Evolutionary conservation across 768 basidiomycete genomes (phyloP).

Genomic region (button mushroom (Agaricus bisporus)): DNA sequence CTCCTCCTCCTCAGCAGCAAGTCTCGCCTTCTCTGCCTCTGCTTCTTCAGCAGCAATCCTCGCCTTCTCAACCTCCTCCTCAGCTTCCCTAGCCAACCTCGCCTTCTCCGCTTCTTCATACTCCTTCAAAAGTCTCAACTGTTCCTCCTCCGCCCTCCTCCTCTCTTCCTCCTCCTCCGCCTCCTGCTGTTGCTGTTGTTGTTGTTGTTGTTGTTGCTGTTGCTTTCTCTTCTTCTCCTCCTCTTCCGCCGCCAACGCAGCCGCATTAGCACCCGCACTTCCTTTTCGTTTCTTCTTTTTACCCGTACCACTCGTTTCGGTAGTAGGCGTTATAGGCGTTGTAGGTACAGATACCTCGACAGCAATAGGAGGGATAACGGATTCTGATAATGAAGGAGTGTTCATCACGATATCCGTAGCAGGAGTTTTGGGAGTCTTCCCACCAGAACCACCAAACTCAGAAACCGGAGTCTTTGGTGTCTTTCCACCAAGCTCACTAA

Average conservation of each 20-base stretch:
- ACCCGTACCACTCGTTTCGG: conserved; percentile 10
- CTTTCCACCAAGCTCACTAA: neutral
- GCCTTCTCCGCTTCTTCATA: conserved; percentile 11
- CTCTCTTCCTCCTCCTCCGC: conserved; percentile 9
- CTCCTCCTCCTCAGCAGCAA: conserved; percentile 7
- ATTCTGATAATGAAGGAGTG: neutral
- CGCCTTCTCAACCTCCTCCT: conserved; percentile 4
- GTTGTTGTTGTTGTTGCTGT: conserved; percentile 4
- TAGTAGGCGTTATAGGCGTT: neutral
- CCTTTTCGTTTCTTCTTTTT: conserved; percentile 24
- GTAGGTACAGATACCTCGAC: conserved; percentile 12
- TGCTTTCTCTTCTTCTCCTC: conserved; percentile 13
- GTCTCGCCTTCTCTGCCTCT: neutral
- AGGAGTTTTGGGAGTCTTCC: conserved; percentile 2
- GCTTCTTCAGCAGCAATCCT: conserved; percentile 10
- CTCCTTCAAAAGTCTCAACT: conserved; percentile 2
- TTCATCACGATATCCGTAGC: neutral
- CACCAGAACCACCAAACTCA: neutral
- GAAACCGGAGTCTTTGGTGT: neutral
- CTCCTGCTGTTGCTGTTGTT: conserved; percentile 7
- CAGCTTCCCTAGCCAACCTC: conserved; percentile 6
- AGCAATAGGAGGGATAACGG: conserved; percentile 7
- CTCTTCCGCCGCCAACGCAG: conserved; percentile 12
- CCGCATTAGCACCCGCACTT: conserved; percentile 11
- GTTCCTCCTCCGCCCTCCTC: conserved; percentile 5